These are phyloP conservation scores for Conticribra weissflogii DNA, from an alignment of 108 stramenopile species.

Conservation along the genomic window DNA sequence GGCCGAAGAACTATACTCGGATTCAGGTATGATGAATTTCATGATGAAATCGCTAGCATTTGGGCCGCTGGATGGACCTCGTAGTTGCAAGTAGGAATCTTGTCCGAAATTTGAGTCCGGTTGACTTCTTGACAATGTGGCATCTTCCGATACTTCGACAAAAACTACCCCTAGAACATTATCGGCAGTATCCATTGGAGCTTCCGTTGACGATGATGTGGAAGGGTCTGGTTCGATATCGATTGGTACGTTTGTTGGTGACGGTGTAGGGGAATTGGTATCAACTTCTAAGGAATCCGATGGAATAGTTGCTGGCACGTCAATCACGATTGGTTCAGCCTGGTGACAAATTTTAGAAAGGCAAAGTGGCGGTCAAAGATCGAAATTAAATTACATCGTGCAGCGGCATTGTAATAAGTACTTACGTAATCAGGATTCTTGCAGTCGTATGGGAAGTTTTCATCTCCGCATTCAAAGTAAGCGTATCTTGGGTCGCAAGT, in stretches of 20 bases:
- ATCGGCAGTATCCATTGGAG: not conserved
- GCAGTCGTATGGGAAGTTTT: slow-evolving; percentile 42
- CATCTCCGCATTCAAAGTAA: slow-evolving; percentile 46
- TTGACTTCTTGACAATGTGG: slow-evolving; percentile 24
- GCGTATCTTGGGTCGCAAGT: slow-evolving; percentile 34
- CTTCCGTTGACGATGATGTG: not conserved
- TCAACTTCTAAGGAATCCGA: not conserved
- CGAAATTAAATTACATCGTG: no score
- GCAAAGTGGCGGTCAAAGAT: no score
- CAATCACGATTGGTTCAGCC: no score
- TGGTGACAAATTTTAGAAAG: no score
- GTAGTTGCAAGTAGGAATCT: slow-evolving; percentile 7
- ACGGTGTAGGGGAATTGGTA: not conserved
- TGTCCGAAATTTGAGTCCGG: slow-evolving; percentile 27
- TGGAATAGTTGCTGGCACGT: not conserved
- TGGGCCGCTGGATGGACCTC: slow-evolving; percentile 18
- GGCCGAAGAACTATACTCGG: slow-evolving; percentile 11
- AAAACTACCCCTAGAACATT: not conserved
- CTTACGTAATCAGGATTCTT: slow-evolving; percentile 26
- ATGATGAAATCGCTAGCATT: slow-evolving; percentile 30
- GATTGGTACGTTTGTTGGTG: no score
- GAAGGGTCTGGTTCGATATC: slow-evolving; percentile 1
- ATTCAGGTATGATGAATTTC: slow-evolving; percentile 29
- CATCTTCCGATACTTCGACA: slow-evolving; percentile 14
- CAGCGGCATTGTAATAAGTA: no score